Base-by-base conservation (phyloP, 108 stramenopile genomes). In the Skeletonema costatum region DNA sequence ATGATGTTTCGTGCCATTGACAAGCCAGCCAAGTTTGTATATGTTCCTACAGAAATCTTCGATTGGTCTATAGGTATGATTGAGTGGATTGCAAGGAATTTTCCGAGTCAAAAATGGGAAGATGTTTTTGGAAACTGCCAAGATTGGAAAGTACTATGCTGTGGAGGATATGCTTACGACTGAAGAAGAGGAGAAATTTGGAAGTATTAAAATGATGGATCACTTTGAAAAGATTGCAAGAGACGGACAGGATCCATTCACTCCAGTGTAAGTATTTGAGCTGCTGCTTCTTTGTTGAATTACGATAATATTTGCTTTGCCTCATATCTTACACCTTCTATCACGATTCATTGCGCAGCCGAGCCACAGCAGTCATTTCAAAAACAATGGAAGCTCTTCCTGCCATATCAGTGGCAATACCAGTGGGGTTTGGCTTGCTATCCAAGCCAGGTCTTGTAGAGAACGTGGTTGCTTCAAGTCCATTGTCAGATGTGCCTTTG, bases 111-210 rank as follows among this genome's bases (percentile, higher is more conserved):
- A 16, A 64, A 74, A 29, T 77, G 89, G 66, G 86, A 89, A 66
- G 93, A 95, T 77, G 90, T 87, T 11, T 11, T 80, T 90, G 13
- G 94, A 95, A 70, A 85, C 89, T 56, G 91, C 91, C 8, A 75
- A 88, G 46, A 95, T 95, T 65, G 94, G 94, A 13, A 93, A 93
- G 66, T 95, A 93, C 74, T 93, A 95, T 74, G 94, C 94, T 59
- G 94, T 95, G 6, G 92, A 95, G 50, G 91, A 95, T 64, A 95
- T 95, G 94, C 85, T 93, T n/a, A 93, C 94, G 12, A 89, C 86
- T 2, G 78, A 84, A 5, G 73, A 84, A 16, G 67, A 70, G 0
- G 91, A 95, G 56, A 90, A 92, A 78, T 96, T 83, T 70, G 95
- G 95, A 42, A 87, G 36, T 9, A 87, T 87, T 14, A 84, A 78